phyloP scores from a whole-genome alignment of 2,329 filamentous ascomycete species.

The Penicillium sp. region DNA sequence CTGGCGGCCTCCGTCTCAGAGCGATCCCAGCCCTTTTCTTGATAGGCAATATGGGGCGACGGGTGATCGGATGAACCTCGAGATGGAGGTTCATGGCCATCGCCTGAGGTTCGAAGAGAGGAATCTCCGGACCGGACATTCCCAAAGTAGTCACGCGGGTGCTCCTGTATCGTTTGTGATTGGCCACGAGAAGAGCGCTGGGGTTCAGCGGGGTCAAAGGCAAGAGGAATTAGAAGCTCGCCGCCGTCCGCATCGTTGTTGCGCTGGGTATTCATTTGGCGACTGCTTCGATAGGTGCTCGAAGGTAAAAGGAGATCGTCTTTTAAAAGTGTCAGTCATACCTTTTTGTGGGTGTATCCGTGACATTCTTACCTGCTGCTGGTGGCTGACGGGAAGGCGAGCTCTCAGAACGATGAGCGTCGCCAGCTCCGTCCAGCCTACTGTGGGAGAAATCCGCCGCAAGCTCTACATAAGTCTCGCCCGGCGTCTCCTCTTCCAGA shows the following conservation, averaged over 20 bases:
- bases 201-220: conserved; percentile 62
- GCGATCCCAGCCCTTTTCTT: conserved; percentile 68
- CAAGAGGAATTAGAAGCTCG: conserved; percentile 70
- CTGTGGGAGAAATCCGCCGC: conserved; percentile 26
- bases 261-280: conserved; percentile 57
- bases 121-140: conserved; percentile 21
- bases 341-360: neutral
- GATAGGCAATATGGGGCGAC: conserved; percentile 86
- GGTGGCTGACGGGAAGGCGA: conserved; percentile 23
- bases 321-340: conserved; percentile 12
- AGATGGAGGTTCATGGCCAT: conserved; percentile 20
- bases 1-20: conserved; percentile 43
- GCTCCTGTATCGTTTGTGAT: conserved; percentile 37
- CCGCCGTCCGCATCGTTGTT: conserved; percentile 52
- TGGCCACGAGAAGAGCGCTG: conserved; percentile 50
- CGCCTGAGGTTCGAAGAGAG: conserved; percentile 22
- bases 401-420: conserved; percentile 21
- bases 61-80: conserved; percentile 44
- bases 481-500: conserved; percentile 53
- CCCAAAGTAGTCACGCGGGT: conserved; percentile 55
- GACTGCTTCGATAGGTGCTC: conserved; percentile 70
- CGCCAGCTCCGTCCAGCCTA: conserved; percentile 19
- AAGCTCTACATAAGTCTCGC: conserved; percentile 57
- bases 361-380: conserved; percentile 29
- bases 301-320: conserved; percentile 66